phyloP scores from a whole-genome alignment of 2,329 filamentous ascomycete genomes.

The Stemphylium lycopersici region DNA sequence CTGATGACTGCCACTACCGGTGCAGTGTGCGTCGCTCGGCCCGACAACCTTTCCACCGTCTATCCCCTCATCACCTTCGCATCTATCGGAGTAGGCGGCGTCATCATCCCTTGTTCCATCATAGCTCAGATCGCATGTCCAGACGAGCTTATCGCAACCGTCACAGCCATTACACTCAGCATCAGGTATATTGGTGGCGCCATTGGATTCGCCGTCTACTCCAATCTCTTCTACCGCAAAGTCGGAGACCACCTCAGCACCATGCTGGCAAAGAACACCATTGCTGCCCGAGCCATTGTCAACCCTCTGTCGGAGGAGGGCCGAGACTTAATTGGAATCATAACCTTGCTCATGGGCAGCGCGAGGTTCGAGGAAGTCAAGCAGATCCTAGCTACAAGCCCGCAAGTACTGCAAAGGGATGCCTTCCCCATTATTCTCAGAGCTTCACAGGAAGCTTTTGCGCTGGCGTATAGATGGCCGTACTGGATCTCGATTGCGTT shows the following conservation, averaged over 20 bases:
- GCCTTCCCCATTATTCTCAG: slow-evolving; percentile 52
- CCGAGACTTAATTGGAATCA: slow-evolving; percentile 57
- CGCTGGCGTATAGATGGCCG: slow-evolving; percentile 65
- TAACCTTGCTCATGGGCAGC: slow-evolving; percentile 51
- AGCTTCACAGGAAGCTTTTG: slow-evolving; percentile 63
- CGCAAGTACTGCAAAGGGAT: slow-evolving; percentile 53
- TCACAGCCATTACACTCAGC: slow-evolving; percentile 71
- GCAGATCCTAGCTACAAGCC: slow-evolving; percentile 53
- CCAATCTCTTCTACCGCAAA: slow-evolving; percentile 43
- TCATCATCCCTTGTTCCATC: slow-evolving; percentile 70
- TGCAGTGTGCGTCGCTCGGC: slow-evolving; percentile 57
- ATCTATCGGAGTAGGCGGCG: slow-evolving; percentile 69
- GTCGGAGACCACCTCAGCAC: slow-evolving; percentile 28
- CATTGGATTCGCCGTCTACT: slow-evolving; percentile 64
- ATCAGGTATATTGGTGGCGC: slow-evolving; percentile 72
- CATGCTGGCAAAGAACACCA: slow-evolving; percentile 45
- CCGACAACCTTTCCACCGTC: slow-evolving; percentile 61
- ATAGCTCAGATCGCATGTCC: slow-evolving; percentile 74
- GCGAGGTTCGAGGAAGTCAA: slow-evolving; percentile 47
- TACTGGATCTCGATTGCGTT: slow-evolving; percentile 69
- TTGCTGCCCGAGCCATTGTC: slow-evolving; percentile 58
- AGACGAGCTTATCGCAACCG: slow-evolving; percentile 72
- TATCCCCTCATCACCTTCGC: slow-evolving; percentile 67
- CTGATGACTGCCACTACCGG: slow-evolving; percentile 71
- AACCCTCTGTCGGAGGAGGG: slow-evolving; percentile 46